Evolutionary conservation across 345 rosid genomes (phyloP), one percentile per base, ranked within the genome.

Genomic region (Alliaria petiolata): DNA sequence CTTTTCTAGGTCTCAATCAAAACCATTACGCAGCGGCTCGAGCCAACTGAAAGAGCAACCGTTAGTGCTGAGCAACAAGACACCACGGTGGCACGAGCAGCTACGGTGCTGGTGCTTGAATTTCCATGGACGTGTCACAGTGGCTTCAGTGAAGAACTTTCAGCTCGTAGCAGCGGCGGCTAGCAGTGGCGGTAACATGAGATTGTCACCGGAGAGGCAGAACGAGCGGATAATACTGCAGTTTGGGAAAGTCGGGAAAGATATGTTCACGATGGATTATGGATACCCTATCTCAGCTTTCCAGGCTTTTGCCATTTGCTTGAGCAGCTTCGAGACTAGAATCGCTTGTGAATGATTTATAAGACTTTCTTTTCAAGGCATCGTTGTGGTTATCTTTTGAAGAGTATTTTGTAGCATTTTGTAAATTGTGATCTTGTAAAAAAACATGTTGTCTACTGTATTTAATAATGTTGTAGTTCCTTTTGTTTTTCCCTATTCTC

Each of bases 81-180:
- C 90, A 17, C 96, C 96, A 31, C 80, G 92, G 80, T 89, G 95
- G 92, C 95, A 86, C 7, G 92, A 85, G 79, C 92, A 89, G 51
- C 88, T 89, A 28, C 90, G 86, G 33, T 89, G 92, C 75, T 89
- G 92, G 95, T 87, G 95, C 79, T 72, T 87, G 70, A 89, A 89
- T 65, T 89, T 89, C 76, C 86, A 84, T 31, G 95, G 95, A 26
- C 82, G 92, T 52, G 95, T 89, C 16, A 89, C 92, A 2, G 86
- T 89, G 71, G 95, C 95, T 63, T 89, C 95, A 6, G 95, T 89
- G 22, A 89, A 89, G 55, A 89, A 89, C 68, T 87, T 89, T 68
- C 79, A 75, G 59, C 70, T 75, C 31, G 74, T 75, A n/a, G 74
- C 79, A 1, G 69, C 62, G 0, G 57, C 83, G 77, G 65, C 71